phyloP scores from a whole-genome alignment of 139 green algal species.

The Volvox reticuliferus region DNA sequence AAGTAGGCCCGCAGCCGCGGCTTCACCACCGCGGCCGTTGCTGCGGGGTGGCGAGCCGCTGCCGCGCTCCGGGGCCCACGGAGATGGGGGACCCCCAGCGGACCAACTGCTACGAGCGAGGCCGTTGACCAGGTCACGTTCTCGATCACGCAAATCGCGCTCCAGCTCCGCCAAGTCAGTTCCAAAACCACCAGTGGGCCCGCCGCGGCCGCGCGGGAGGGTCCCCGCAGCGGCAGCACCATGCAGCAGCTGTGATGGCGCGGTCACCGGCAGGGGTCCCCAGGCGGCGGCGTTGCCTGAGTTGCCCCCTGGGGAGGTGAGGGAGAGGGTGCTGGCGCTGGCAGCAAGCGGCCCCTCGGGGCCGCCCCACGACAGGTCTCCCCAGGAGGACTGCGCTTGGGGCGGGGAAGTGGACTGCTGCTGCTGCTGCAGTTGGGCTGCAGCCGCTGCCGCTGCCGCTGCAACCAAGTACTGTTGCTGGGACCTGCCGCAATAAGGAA shows the following conservation, averaged over 20 bases:
- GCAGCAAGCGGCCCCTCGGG: neutral
- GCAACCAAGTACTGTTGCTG: neutral
- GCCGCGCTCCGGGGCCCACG: neutral
- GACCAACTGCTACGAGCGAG: neutral
- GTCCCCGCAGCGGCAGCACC: neutral
- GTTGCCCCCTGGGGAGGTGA: conserved; percentile 1
- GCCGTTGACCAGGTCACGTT: neutral
- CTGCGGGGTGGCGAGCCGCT: neutral
- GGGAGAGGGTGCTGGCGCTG: conserved; percentile 10
- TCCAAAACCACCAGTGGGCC: neutral
- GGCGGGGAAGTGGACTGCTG: neutral
- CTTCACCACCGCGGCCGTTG: neutral
- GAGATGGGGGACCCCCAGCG: neutral
- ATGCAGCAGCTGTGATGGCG: neutral
- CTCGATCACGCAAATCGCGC: neutral
- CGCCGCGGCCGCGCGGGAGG: neutral
- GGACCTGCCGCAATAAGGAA: neutral
- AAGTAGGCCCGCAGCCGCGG: conserved; percentile 14
- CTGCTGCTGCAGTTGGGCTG: neutral
- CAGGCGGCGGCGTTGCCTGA: neutral
- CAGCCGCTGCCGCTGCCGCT: neutral
- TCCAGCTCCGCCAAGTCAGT: conserved; percentile 30
- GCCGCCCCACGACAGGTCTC: neutral
- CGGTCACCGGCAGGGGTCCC: neutral
- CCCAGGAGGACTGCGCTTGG: neutral